phyloP scores from a whole-genome alignment of 495 filamentous ascomycete species.

The Neurospora cerealis region DNA sequence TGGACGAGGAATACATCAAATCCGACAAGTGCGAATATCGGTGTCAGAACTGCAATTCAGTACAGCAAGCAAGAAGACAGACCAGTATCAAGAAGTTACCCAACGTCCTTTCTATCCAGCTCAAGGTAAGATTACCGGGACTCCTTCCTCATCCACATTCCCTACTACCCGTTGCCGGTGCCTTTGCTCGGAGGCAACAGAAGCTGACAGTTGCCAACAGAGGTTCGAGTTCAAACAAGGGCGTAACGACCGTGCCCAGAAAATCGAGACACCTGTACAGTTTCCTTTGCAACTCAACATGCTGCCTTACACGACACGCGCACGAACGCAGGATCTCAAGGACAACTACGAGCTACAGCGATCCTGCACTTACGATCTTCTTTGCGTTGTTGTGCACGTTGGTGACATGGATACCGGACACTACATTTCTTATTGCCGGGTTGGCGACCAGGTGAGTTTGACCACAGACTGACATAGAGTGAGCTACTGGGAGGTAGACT shows the following conservation, averaged over 20 bases:
- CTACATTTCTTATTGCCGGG: slow-evolving; percentile 77
- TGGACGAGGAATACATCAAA: slow-evolving; percentile 73
- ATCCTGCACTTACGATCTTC: slow-evolving; percentile 65
- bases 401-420: slow-evolving; percentile 83
- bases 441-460: slow-evolving; percentile 58
- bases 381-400: slow-evolving; percentile 76
- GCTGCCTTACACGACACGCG: slow-evolving; percentile 70
- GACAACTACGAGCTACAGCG: slow-evolving; percentile 40
- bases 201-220: slow-evolving; percentile 29
- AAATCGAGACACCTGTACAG: slow-evolving; percentile 69
- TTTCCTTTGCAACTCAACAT: slow-evolving; percentile 84
- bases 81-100: slow-evolving; percentile 70
- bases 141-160: neutral
- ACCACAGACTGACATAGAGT: neutral
- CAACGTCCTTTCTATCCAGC: slow-evolving; percentile 79
- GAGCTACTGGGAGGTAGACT: neutral
- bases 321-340: slow-evolving; percentile 26
- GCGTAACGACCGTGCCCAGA: slow-evolving; percentile 50
- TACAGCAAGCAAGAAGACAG: slow-evolving; percentile 67
- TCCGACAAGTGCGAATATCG: slow-evolving; percentile 68
- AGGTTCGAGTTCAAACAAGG: slow-evolving; percentile 66
- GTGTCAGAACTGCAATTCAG: slow-evolving; percentile 64
- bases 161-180: neutral
- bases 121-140: slow-evolving; percentile 54
- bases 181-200: neutral